Evolutionary conservation across 192 early-diverging fungal species (phyloP).

Genomic region (Linnemannia hyalina): DNA sequence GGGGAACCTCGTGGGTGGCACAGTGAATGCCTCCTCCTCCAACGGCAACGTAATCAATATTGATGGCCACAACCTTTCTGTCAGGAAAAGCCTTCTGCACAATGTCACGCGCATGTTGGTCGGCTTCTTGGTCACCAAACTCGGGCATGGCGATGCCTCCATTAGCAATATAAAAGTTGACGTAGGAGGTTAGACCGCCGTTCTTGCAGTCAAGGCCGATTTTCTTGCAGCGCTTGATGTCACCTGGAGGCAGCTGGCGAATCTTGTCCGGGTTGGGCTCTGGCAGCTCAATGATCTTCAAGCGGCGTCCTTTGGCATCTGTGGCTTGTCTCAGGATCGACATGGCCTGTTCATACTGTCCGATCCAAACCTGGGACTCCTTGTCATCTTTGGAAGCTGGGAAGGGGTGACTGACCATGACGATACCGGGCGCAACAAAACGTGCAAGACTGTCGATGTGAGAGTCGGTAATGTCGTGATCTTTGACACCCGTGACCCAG

Average conservation of each 20-base stretch:
- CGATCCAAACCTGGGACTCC: slow-evolving; percentile 30
- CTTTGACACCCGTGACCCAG: slow-evolving; percentile 34
- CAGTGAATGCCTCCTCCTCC: slow-evolving; percentile 32
- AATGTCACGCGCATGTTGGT: slow-evolving; percentile 13
- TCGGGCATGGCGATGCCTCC: slow-evolving; percentile 22
- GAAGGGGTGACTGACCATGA: slow-evolving; percentile 30
- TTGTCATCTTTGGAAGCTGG: slow-evolving; percentile 12
- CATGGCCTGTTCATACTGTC: slow-evolving; percentile 26
- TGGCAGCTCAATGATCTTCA: slow-evolving; percentile 27
- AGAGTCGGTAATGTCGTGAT: slow-evolving; percentile 32
- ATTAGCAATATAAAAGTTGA: slow-evolving; percentile 30
- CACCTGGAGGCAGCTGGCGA: slow-evolving; percentile 18
- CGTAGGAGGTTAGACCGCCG: slow-evolving; percentile 24
- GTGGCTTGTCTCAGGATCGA: slow-evolving; percentile 4
- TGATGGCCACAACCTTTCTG: slow-evolving; percentile 18
- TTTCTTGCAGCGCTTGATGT: slow-evolving; percentile 27
- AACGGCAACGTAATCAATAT: slow-evolving; percentile 22
- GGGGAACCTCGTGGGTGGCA: slow-evolving; percentile 23
- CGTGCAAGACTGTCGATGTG: slow-evolving; percentile 40
- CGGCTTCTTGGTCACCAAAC: slow-evolving; percentile 21
- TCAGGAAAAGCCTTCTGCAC: slow-evolving; percentile 24
- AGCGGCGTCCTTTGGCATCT: slow-evolving; percentile 27
- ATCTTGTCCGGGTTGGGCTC: slow-evolving; percentile 25
- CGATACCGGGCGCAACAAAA: slow-evolving; percentile 27
- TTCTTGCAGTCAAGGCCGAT: slow-evolving; percentile 28